Percentiles rank a stretch among this genome's conserved stretches.
Conservation (phyloP, 495 filamentous ascomycete species). For the Arthonia radiata region DNA sequence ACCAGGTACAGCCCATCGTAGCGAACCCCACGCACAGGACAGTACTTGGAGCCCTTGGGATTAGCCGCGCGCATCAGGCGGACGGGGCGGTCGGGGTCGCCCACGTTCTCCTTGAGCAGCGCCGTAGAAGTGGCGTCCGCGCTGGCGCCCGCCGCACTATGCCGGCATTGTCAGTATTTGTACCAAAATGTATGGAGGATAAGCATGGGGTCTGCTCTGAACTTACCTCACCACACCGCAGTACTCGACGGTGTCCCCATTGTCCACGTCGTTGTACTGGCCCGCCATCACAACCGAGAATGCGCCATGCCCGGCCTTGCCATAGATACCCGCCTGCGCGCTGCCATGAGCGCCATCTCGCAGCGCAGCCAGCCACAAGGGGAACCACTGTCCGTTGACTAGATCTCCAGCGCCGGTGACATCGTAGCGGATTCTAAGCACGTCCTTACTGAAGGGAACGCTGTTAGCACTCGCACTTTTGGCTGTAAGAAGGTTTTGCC, state of each 20-base stretch:
- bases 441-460: no score
- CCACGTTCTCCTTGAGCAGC: no score
- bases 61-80: slow-evolving; percentile 22
- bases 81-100: no score
- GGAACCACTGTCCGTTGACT: slow-evolving; percentile 32
- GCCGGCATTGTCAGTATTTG: no score
- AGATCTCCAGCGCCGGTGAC: slow-evolving; percentile 21
- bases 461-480: slow-evolving; percentile 12
- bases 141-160: no score
- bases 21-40: slow-evolving; percentile 22
- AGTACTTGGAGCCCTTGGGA: slow-evolving; percentile 13
- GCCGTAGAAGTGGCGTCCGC: no score
- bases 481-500: slow-evolving; percentile 7
- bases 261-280: slow-evolving; percentile 20
- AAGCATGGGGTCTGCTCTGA: slow-evolving; percentile 12
- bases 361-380: slow-evolving; percentile 22
- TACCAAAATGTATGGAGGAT: slow-evolving; percentile 13
- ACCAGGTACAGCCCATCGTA: slow-evolving; percentile 35
- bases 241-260: slow-evolving; percentile 23
- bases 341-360: slow-evolving; percentile 32
- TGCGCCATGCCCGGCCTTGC: slow-evolving; percentile 12
- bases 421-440: slow-evolving; percentile 7
- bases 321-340: slow-evolving; percentile 24
- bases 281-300: slow-evolving; percentile 19
- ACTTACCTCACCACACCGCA: slow-evolving; percentile 21